phyloP scores from a whole-genome alignment of 768 basidiomycete species.

The Chlorophyllum brunneum region DNA sequence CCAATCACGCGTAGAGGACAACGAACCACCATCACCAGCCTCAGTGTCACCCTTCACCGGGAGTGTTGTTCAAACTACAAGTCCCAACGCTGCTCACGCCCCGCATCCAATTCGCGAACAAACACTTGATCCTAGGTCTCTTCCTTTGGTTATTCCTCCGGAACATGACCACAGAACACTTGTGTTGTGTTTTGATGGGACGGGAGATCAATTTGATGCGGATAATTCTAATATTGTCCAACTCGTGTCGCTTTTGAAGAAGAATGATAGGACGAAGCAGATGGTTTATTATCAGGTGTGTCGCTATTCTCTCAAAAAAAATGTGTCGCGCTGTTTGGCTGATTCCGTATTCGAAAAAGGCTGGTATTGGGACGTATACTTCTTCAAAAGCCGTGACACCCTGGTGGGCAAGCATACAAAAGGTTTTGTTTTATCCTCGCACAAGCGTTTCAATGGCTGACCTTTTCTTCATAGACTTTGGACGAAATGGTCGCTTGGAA shows the following conservation, averaged over 20 bases:
- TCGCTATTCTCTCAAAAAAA: background rate
- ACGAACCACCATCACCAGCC: background rate
- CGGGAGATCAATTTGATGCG: constrained; percentile 46
- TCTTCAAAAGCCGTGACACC: constrained; percentile 34
- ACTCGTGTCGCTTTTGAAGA: constrained; percentile 47
- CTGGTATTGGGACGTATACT: constrained; percentile 52
- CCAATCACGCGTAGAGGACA: background rate
- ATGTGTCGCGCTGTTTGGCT: background rate
- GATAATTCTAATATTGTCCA: constrained; percentile 56
- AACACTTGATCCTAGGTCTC: constrained; percentile 18
- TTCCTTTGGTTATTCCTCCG: constrained; percentile 37
- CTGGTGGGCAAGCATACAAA: constrained; percentile 31
- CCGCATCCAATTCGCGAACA: constrained; percentile 12
- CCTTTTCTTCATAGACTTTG: constrained; percentile 28
- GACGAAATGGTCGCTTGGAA: constrained; percentile 50
- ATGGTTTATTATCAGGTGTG: constrained; percentile 55
- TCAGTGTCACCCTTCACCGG: constrained; percentile 8
- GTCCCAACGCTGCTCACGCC: background rate
- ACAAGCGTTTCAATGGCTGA: background rate
- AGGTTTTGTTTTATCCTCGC: constrained; percentile 24
- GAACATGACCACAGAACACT: constrained; percentile 37
- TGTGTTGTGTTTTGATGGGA: constrained; percentile 56
- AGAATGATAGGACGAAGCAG: constrained; percentile 47
- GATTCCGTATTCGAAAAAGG: constrained; percentile 25
- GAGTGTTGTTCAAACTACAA: constrained; percentile 9